phyloP scores from a whole-genome alignment of 2,329 filamentous ascomycete genomes.

The Leptographium lundbergii region DNA sequence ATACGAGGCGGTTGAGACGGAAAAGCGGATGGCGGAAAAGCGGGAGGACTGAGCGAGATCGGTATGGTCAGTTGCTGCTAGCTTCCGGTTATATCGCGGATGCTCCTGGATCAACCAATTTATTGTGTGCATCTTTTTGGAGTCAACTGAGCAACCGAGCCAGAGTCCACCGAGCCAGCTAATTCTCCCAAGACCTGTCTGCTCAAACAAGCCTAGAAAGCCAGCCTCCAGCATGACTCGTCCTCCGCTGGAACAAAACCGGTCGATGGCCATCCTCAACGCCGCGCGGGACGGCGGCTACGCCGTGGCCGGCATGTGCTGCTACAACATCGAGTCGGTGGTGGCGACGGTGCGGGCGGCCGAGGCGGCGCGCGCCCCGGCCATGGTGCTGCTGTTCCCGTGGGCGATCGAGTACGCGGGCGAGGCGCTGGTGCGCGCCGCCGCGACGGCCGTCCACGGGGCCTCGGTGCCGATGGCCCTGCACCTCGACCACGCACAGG shows the following conservation, averaged over 20 bases:
- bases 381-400: conserved; percentile 60
- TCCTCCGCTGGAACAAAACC: neutral
- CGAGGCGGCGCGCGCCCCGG: conserved; percentile 50
- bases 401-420: conserved; percentile 56
- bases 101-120: too few relatives aligned
- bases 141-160: too few relatives aligned
- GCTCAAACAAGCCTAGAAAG: neutral
- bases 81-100: too few relatives aligned
- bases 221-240: neutral
- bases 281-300: conserved; percentile 34
- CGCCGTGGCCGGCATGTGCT: conserved; percentile 20
- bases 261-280: conserved; percentile 38
- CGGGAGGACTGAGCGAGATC: too few relatives aligned
- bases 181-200: too few relatives aligned
- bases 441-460: conserved; percentile 38
- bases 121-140: too few relatives aligned
- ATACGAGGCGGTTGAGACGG: too few relatives aligned
- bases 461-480: conserved; percentile 47
- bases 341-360: conserved; percentile 55
- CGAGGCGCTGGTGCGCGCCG: conserved; percentile 37
- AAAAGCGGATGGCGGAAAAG: too few relatives aligned
- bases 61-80: too few relatives aligned
- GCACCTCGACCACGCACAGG: conserved; percentile 57
- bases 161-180: too few relatives aligned
- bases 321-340: conserved; percentile 59